A percentile compares a stretch with the other conserved stretches of the same genome.
Conservation (phyloP, 352 stramenopile species). For the Plasmopara muralis region DNA sequence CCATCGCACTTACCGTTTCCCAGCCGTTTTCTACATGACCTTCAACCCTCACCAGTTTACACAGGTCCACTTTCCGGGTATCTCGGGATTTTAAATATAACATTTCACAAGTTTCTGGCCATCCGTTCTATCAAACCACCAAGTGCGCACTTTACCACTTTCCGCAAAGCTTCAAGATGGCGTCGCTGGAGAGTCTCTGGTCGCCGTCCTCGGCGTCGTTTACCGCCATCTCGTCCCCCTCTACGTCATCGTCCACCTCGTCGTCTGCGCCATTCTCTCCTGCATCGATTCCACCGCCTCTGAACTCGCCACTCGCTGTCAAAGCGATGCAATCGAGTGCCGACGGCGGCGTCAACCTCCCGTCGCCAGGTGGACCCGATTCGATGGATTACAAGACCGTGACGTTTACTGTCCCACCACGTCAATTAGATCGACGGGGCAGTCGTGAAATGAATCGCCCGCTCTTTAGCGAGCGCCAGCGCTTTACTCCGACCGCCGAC, state of each 20-base stretch:
- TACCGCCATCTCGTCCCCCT: background rate
- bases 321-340: slow-evolving; percentile 6
- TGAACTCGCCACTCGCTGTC: slow-evolving; percentile 4
- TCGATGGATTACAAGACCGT: slow-evolving; percentile 42
- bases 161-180: slow-evolving; percentile 3
- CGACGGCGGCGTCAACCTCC: background rate
- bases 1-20: background rate
- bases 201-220: background rate
- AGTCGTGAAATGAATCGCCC: slow-evolving; percentile 26
- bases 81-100: background rate
- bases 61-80: background rate
- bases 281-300: slow-evolving; percentile 1
- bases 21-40: background rate
- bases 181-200: background rate
- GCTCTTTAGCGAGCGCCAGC: slow-evolving; percentile 65
- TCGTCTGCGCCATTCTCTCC: slow-evolving; percentile 8
- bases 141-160: background rate
- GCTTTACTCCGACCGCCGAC: slow-evolving; percentile 80
- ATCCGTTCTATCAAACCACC: background rate
- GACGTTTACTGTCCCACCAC: slow-evolving; percentile 26
- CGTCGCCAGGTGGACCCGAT: slow-evolving; percentile 25
- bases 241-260: background rate
- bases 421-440: slow-evolving; percentile 17
- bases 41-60: background rate
- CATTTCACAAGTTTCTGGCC: background rate